Base-by-base conservation (phyloP, 202 grass and related monocot species). In the Setaria italica region DNA sequence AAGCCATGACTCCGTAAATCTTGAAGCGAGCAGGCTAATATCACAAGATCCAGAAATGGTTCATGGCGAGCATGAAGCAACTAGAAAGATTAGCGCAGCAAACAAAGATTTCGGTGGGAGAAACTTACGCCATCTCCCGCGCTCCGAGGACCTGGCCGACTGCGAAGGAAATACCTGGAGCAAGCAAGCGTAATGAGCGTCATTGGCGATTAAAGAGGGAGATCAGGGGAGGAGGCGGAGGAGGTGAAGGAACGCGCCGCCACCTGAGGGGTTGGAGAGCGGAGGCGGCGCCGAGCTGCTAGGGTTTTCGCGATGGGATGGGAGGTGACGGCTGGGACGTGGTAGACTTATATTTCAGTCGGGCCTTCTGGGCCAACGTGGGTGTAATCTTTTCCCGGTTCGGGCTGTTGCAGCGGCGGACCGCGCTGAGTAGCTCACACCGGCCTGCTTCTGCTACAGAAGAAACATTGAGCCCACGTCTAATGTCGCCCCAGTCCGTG, bases 111-210 rank as follows among this genome's bases (percentile, higher is more conserved):
- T 33, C 10, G 16, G 25, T 13, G 67, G 21, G 15, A 8, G 37
- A 9, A 82, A 82, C 80, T 82, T 82, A 82, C 80, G 80, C 67
- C 80, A 82, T 82, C 67, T 82, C 29, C 4, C 16, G 80, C 39
- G 39, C 80, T 72, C 25, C 80, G 54, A 72, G 25, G 39, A 33
- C 9, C 56, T 32, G 67, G 41, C 30, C 25, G 41, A 34, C 42
- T 3, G 53, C 54, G 10, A 10, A 3, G 3, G 67, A 5, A 11
- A 9, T 48, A 72, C 70, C 80, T 82, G 80, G 5, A 59, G 37
- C 9, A 46, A 72, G 37, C 9, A 46, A 72, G 29, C 25, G 10
- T 41, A 62, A 72, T 4, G 67, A 77, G 10, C 13, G 56, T 82
- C 30, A 72, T 67, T 35, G 42, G 53, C 53, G 25, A 48, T 60